Base-by-base conservation (phyloP, 148 eudicot species). In the Pharnaceum exiguum region DNA sequence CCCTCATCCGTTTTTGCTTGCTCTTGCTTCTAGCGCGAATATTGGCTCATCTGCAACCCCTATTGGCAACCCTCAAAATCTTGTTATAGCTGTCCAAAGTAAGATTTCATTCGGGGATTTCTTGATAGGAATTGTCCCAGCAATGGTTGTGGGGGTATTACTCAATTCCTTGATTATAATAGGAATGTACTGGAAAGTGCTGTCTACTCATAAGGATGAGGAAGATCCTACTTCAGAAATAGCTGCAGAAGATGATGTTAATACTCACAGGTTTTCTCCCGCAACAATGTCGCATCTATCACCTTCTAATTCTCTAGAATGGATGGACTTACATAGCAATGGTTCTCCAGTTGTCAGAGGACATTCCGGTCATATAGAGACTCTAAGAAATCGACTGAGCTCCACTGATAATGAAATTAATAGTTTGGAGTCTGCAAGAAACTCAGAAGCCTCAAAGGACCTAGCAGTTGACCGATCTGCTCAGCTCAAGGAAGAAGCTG, bases 31-130 rank as follows among this genome's bases (percentile, higher is more conserved):
- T 5, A 87, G 98, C 58, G 96, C 96, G 1, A 91, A 85, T 58
- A 91, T 91, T 45, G 98, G 98, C 11, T 91, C 96, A 8, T 68
- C 98, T 0, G 89, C 96, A 5, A 87, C 88, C 17, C 94, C 88
- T 0, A 85, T 85, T 56, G 91, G 91, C 1, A 77, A 77, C 69
- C 81, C 81, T 0, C 78, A 77, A 52, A 77, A 77, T 35, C 77
- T 77, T 30, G 81, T 77, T 49, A 77, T 77, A 29, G 81, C 81
- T 7, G 75, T 77, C 13, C 67, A 37, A 46, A 70, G 75, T 55
- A 66, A 62, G 61, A 77, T 77, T 30, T 69, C 81, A n/a, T 77
- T 73, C 21, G 69, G 69, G 9, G 68, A 69, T 13, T 77, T 77
- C 45, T 52, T 77, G 29, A 23, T 61, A 23, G 77, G 75, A 11